Base-by-base conservation (phyloP, 768 basidiomycete genomes). In the Suillus fuscotomentosus region DNA sequence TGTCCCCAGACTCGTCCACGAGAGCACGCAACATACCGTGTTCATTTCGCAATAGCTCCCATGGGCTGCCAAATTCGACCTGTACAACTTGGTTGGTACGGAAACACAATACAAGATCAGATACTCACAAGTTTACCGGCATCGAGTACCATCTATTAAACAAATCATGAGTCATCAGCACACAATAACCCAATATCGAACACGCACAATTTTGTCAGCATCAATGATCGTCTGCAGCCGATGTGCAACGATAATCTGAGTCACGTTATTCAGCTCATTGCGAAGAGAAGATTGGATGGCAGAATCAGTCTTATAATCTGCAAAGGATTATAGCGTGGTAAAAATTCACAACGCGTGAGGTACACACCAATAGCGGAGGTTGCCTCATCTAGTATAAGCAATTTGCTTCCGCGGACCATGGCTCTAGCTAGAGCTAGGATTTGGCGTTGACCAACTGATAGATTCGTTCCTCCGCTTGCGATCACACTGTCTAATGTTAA, bases 401-500 rank as follows among this genome's bases (percentile, higher is more conserved):
- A 68, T 67, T 86, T 87, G 70, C 83, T 85, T 53, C 76, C 71
- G n/a, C 87, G 75, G 2, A 87, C 81, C 63, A 88, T 82, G 2
- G 87, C 86, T 36, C 87, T 76, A 1, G 87, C 86, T 0, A 88
- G 76, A 0, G 86, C 86, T 20, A 88, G 72, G 15, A 88, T 81
- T 70, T 88, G 87, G 11, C 86, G 75, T 69, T 88, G 84, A 4
- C 87, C 86, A n/a, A 88, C 80, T 6, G 81, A 83, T n/a, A 84
- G 70, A 65, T 84, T 84, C 1, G 75, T 61, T 0, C 82, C 82
- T 2, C 81, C 83, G 24, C 76, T 77, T 3, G 82, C 73, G 41
- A 85, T 80, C 36, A 68, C 65, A 48, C 77, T 82, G 63, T 86
- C 82, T 2, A 85, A 75, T 4, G 79, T 81, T 36, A 86, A 72